Evolutionary conservation across 2,329 filamentous ascomycete genomes (phyloP), one percentile per base, ranked within the genome.

Genomic region (Nannizziopsis barbatae): DNA sequence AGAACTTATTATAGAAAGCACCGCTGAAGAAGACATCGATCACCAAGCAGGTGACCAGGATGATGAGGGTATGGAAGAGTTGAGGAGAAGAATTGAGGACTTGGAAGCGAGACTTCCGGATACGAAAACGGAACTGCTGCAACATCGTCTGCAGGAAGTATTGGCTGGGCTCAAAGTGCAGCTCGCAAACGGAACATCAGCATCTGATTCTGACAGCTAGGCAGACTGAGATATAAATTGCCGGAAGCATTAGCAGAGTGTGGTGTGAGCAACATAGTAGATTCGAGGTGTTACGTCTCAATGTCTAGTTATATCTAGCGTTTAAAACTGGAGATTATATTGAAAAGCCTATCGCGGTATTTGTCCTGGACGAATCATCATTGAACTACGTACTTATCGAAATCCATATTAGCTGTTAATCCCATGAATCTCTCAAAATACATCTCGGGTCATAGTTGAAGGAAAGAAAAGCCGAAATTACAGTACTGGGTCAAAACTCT

Each of bases 31-130:
- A 30, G 36, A 31, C 10, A 18, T 39, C 2, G 48, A 45, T 30
- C 31, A 50, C 7, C 33, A 22, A 6, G 31, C 27, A n/a, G 36
- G 18, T 18, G 39, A 36, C 20, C 42, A 45, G 11, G 31, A 41
- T 15, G 48, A 46, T 8, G 14, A 41, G 14, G 37, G n/a, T 8
- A 50, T 50, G 20, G 36, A 45, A 8, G 48, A 50, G 22, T 17
- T 50, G 5, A 50, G 46, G 42, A 42, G 38, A 12, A 35, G 46
- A 31, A 38, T 49, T 8, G 32, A 8, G 8, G 46, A 12, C 10
- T 43, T 49, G 31, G 46, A 49, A 32, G 12, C 17, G 15, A 42
- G 46, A 15, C 7, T 46, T n/a, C 27, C 33, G 11, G 11, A 45
- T 12, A 38, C 42, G 5, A 45, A 42, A 31, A 46, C 48, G 12